Conservation (phyloP, 306 rosid species). For the Fragaria ananassa region DNA sequence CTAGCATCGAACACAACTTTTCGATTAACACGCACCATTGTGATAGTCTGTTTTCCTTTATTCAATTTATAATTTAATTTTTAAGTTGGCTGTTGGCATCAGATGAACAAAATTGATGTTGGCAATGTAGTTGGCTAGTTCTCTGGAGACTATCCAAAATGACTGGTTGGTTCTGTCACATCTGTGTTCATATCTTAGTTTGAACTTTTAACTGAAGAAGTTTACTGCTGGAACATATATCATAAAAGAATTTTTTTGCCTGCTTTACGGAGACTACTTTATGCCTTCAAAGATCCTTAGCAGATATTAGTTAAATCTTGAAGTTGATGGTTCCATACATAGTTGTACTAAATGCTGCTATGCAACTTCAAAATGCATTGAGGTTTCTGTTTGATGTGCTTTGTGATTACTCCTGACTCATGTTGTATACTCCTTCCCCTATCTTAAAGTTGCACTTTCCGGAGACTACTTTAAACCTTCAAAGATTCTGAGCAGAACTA, state of each 20-base stretch:
- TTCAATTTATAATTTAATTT: background rate
- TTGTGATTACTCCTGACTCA: conserved; percentile 17
- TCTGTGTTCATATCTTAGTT: background rate
- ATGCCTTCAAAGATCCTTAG: background rate
- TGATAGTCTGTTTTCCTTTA: background rate
- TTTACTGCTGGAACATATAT: background rate
- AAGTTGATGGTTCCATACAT: background rate
- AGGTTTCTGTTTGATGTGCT: conserved; percentile 4
- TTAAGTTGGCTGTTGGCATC: background rate
- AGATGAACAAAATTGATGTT: background rate
- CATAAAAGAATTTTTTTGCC: background rate
- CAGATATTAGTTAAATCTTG: background rate
- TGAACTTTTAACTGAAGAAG: background rate
- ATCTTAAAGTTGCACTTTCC: background rate
- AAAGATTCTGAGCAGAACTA: background rate
- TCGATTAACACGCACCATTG: background rate
- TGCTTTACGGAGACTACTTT: background rate
- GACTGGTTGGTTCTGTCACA: conserved; percentile 1
- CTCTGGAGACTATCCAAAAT: background rate
- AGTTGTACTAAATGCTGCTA: background rate
- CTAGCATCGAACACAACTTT: background rate
- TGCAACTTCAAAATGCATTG: background rate
- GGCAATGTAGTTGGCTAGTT: background rate
- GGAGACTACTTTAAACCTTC: background rate
- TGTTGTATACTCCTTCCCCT: conserved; percentile 6